A percentile compares a stretch with the other conserved stretches of the same genome.
phyloP scores from a whole-genome alignment of 208 protist species.

The Acanthamoeba lenticulata region DNA sequence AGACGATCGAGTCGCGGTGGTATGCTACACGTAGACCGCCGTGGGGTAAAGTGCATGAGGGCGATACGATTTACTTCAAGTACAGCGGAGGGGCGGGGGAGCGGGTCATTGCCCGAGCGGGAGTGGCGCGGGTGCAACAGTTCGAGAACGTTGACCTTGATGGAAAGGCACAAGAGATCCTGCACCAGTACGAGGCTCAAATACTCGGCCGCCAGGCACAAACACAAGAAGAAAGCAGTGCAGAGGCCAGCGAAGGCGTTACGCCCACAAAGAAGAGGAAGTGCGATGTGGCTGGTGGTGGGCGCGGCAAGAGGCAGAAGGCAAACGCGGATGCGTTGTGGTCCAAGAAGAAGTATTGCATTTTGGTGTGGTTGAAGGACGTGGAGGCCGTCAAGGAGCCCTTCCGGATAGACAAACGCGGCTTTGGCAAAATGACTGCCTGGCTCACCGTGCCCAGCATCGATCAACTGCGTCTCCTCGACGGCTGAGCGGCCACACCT shows the following conservation, averaged over 20 bases:
- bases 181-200: not conserved
- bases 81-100: not conserved
- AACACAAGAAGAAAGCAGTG: not conserved
- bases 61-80: not conserved
- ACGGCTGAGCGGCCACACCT: not conserved
- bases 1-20: slow-evolving; percentile 15
- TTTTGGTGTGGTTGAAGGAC: not conserved
- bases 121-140: not conserved
- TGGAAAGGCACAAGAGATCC: not conserved
- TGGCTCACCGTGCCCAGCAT: slow-evolving; percentile 15
- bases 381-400: not conserved
- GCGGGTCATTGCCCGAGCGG: not conserved
- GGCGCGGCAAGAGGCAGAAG: not conserved
- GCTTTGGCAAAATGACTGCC: slow-evolving; percentile 5
- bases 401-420: slow-evolving; percentile 24
- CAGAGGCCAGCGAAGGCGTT: not conserved
- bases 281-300: not conserved
- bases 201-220: not conserved
- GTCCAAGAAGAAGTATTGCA: slow-evolving; percentile 11
- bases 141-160: slow-evolving; percentile 1
- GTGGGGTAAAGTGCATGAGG: not conserved
- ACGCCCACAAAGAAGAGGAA: not conserved
- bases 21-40: not conserved
- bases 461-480: not conserved
- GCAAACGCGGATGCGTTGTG: not conserved